These are phyloP conservation scores for Zygoascus meyerae DNA, from an alignment of 1,139 yeast genomes.

Conservation along the genomic window DNA sequence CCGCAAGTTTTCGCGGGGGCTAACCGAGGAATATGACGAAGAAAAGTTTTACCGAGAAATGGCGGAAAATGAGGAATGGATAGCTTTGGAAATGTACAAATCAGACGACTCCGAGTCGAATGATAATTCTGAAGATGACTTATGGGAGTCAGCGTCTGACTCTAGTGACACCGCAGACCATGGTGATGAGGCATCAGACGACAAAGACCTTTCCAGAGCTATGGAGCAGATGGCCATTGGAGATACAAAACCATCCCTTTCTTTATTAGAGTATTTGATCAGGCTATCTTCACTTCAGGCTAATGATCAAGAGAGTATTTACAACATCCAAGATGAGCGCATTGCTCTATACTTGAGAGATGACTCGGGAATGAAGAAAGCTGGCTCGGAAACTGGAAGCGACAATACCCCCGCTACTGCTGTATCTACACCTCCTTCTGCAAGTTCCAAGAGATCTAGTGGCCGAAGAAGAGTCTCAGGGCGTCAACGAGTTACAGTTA, in stretches of 20 bases:
- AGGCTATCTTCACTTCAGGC: constrained; percentile 59
- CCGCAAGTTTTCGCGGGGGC: not conserved
- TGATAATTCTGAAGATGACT: no score
- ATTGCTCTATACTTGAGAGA: constrained; percentile 59
- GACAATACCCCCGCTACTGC: not conserved
- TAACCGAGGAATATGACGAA: constrained; percentile 12
- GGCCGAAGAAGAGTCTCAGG: not conserved
- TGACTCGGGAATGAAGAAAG: constrained; percentile 31
- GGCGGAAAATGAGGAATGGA: constrained; percentile 38
- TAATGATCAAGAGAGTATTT: constrained; percentile 51
- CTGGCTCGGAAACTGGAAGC: not conserved
- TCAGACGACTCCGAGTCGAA: constrained; percentile 18
- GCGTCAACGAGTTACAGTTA: not conserved
- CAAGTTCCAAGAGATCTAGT: not conserved
- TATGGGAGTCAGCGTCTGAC: constrained; percentile 14
- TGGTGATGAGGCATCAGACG: not conserved
- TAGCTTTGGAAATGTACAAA: constrained; percentile 47
- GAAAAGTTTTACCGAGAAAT: constrained; percentile 9
- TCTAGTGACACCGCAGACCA: constrained; percentile 13
- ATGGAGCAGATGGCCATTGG: constrained; percentile 1
- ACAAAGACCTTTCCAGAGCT: constrained; percentile 3
- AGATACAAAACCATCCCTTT: constrained; percentile 37
- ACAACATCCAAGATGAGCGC: constrained; percentile 61
- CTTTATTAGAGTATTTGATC: constrained; percentile 60
- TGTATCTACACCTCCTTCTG: constrained; percentile 2